Conservation (phyloP, 441 rosid genomes). For the Manihot esculenta region DNA sequence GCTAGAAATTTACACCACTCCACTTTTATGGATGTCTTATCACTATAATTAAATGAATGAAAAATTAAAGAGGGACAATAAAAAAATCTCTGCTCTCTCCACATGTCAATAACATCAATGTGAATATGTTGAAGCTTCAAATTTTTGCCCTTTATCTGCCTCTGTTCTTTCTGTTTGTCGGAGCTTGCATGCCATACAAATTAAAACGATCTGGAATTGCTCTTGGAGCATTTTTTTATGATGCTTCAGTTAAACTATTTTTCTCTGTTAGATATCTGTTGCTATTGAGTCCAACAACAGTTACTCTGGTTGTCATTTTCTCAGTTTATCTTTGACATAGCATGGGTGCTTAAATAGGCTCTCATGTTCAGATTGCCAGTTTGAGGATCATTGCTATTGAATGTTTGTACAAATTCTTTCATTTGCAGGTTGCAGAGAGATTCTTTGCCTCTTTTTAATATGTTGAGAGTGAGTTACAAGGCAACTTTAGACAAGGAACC, state of each 20-base stretch:
- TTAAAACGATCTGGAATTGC: not conserved
- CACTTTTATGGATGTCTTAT: not conserved
- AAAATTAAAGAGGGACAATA: not conserved
- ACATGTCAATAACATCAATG: not conserved
- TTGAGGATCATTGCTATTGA: not conserved
- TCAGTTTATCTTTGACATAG: not conserved
- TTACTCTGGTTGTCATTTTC: not conserved
- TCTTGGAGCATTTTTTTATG: not conserved
- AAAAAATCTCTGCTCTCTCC: not conserved
- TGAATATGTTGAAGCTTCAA: not conserved
- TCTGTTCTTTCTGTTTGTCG: not conserved
- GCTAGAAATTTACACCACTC: not conserved
- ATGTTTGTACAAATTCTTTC: not conserved
- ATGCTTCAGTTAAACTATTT: not conserved
- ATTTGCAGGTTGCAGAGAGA: slow-evolving; percentile 78
- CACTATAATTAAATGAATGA: not conserved
- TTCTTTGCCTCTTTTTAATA: slow-evolving; percentile 89
- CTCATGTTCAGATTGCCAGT: slow-evolving; percentile 7
- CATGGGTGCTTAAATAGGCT: not conserved
- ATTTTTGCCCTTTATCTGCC: not conserved
- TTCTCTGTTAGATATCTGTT: not conserved
- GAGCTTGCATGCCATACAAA: not conserved
- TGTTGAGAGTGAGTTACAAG: slow-evolving; percentile 72
- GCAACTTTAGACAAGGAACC: slow-evolving; percentile 78
- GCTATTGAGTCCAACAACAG: not conserved